Evolutionary conservation across 768 basidiomycete genomes (phyloP).

Genomic region (Tubosaeta sp.): DNA sequence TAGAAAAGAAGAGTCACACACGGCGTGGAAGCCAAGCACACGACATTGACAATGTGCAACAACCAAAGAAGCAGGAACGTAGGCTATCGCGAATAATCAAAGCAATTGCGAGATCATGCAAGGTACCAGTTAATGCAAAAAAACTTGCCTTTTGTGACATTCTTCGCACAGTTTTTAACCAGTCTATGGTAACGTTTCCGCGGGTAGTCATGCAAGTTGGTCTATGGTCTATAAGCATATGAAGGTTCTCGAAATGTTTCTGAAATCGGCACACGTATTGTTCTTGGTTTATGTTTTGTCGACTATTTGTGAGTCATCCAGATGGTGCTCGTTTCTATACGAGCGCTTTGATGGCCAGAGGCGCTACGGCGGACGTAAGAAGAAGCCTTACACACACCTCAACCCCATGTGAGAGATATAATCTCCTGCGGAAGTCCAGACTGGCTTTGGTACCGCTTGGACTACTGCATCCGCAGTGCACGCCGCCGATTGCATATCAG

Average conservation of each 20-base stretch:
- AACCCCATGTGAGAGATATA: slow-evolving; percentile 7
- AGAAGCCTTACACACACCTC: slow-evolving; percentile 8
- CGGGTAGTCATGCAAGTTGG: slow-evolving; percentile 3
- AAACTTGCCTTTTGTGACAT: slow-evolving; percentile 21
- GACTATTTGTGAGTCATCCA: slow-evolving; percentile 22
- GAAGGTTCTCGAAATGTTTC: slow-evolving; percentile 4
- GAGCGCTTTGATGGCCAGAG: slow-evolving; percentile 9
- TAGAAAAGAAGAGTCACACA: slow-evolving; percentile 4
- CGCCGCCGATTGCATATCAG: slow-evolving; percentile 12
- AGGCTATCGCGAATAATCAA: slow-evolving; percentile 19
- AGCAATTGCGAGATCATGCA: slow-evolving; percentile 19
- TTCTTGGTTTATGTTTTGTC: slow-evolving; percentile 17
- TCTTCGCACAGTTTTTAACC: slow-evolving; percentile 18
- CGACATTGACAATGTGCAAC: slow-evolving; percentile 5
- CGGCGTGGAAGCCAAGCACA: not conserved
- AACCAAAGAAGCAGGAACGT: slow-evolving; percentile 6
- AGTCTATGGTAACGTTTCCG: slow-evolving; percentile 17
- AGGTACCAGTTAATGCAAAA: slow-evolving; percentile 17
- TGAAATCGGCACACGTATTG: slow-evolving; percentile 9
- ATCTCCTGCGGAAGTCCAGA: slow-evolving; percentile 2
- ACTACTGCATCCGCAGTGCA: slow-evolving; percentile 18
- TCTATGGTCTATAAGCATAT: not conserved
- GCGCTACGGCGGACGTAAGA: slow-evolving; percentile 4
- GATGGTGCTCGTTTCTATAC: slow-evolving; percentile 6
- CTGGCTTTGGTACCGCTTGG: slow-evolving; percentile 18